Conservation (phyloP, 768 basidiomycete species). For the Serendipita vermifera region DNA sequence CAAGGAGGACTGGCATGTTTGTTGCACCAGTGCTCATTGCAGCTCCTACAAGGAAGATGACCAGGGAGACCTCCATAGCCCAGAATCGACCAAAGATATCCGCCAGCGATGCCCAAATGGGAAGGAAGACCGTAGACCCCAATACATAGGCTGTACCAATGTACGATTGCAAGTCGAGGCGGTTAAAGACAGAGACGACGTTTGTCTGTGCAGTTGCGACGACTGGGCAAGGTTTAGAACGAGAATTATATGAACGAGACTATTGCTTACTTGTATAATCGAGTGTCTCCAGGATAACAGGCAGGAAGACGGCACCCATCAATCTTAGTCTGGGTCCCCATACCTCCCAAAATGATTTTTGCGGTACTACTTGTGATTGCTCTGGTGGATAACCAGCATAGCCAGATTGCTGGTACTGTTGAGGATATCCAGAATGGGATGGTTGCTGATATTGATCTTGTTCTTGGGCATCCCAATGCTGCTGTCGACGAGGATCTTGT, state of each 20-base stretch:
- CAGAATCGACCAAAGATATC: slow-evolving; percentile 40
- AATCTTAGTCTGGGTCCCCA: slow-evolving; percentile 1
- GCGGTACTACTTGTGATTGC: no score
- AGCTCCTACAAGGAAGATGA: slow-evolving; percentile 36
- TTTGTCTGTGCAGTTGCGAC: slow-evolving; percentile 41
- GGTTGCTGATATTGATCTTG: no score
- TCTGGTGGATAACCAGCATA: no score
- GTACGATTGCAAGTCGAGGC: slow-evolving; percentile 27
- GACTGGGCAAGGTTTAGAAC: slow-evolving; percentile 21
- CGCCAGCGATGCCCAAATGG: slow-evolving; percentile 36
- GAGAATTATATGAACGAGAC: not conserved
- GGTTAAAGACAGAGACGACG: slow-evolving; percentile 31
- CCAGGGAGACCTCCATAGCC: slow-evolving; percentile 32
- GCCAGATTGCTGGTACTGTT: no score
- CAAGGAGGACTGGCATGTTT: slow-evolving; percentile 35
- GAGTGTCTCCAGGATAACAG: slow-evolving; percentile 31
- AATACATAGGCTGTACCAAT: slow-evolving; percentile 40
- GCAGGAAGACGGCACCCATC: slow-evolving; percentile 26
- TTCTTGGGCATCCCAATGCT: no score
- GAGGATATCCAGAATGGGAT: no score
- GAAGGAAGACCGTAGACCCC: slow-evolving; percentile 40
- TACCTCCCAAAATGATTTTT: no score
- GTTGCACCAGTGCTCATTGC: slow-evolving; percentile 34
- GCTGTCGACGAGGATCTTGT: no score
- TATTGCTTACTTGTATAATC: slow-evolving; percentile 24